Base-by-base conservation (phyloP, 441 rosid genomes). In the Capsella rubella region DNA sequence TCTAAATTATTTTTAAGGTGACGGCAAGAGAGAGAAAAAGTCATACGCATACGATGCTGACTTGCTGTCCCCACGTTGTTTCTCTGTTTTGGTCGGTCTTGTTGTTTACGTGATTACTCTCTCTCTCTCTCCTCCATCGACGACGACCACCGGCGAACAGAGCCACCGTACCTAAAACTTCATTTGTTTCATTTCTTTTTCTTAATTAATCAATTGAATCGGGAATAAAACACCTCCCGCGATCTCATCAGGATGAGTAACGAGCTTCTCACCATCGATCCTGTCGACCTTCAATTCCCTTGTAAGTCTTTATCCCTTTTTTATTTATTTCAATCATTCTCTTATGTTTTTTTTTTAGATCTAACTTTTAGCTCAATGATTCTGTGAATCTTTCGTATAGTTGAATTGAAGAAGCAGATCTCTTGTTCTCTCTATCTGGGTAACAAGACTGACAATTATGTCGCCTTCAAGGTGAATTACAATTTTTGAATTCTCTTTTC, bases 351-450 rank as follows among this genome's bases (percentile, higher is more conserved):
- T 14, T 4, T 67, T 34, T 34, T 6, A 39, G 66, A 71, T 76
- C 79, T 73, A 5, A 32, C 8, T 62, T n/a, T 40, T 59, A 10
- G 47, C 16, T 13, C 40, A 21, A 12, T 47, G 18, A 51, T 66
- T 51, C 42, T 62, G 29, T 51, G 31, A 60, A 59, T 12, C 8
- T 14, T 0, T 8, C 12, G 4, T 47, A 0, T 75, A 93, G 97
- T 93, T 83, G 97, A 93, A 82, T 83, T 93, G 87, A 88, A 71
- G 90, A 93, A 85, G 74, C 98, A 86, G 87, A 87, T 83, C 75
- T 83, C 92, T 28, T 88, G 94, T 50, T 87, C 95, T 47, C 71
- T 93, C 65, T 91, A 81, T 56, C 75, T 93, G 75, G 80, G 86
- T 45, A 93, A 87, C 83, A 90, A 90, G 75, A 86, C 91, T 32